Evolutionary conservation across 2,329 filamentous ascomycete genomes (phyloP), one percentile per base, ranked within the genome.

Genomic region (Pestalotiopsis sp.): DNA sequence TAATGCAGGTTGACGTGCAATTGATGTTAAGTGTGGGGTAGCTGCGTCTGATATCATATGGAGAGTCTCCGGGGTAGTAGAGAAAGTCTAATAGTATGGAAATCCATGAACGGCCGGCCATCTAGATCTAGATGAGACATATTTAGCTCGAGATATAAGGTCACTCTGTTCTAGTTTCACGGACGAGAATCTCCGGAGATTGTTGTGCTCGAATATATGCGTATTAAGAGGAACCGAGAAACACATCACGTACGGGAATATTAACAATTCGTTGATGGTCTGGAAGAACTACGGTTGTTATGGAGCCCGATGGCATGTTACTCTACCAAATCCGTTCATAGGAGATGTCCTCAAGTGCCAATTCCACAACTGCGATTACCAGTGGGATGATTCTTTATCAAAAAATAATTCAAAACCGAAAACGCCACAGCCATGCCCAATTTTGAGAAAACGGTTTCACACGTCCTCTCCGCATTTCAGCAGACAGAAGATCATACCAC

Each of bases 401-500:
- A 39, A n/a, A 17, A 39, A 17, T 20, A 35, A 61, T 17, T 35
- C 56, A 58, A 58, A 39, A 39, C 35, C 35, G 35, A 7, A 61
- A 67, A 67, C 65, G 65, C 65, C 65, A 39, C 14, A 60, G 59
- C 65, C 65, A 67, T 67, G 59, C 61, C 39, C 63, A 40, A 24
- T 35, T 61, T 35, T 68, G 40, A 57, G 48, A 55, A 48, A 24
- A 40, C 11, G n/a, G 26, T n/a, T 61, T 22, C 30, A 30, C 3
- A 30, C n/a, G n/a, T 35, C 26, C 4, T 20, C 30, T 35, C 35
- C 35, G 58, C 17, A n/a, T n/a, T 10, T 35, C 26, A 61, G 6
- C 13, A 61, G 3, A 61, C 22, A 35, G n/a, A 35, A 14, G 22
- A 10, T 66, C 85, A 95, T 70, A 94, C 93, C 64, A 92, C 90